Conservation (phyloP, 1,139 yeast genomes). For the Nakaseomyces glabratus region DNA sequence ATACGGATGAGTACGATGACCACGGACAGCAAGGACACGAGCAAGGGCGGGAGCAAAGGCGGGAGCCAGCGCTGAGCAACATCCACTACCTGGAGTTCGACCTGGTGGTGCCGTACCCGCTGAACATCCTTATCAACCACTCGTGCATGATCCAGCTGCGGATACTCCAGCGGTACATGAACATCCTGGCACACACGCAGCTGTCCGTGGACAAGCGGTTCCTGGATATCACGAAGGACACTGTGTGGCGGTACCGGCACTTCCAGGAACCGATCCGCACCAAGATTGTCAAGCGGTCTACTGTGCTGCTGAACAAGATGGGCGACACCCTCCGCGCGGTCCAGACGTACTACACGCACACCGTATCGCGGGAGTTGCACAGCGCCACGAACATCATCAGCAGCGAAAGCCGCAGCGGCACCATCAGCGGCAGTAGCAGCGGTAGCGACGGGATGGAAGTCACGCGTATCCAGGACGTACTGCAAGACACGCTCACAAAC, state of each 20-base stretch:
- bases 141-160: conserved; percentile 74
- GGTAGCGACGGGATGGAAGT: conserved; percentile 8
- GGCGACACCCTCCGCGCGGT: conserved; percentile 9
- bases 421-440: background rate
- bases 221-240: conserved; percentile 60
- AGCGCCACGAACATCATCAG: too few species aligned
- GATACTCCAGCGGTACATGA: conserved; percentile 62
- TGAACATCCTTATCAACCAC: conserved; percentile 63
- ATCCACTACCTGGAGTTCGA: conserved; percentile 58
- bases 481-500: conserved; percentile 25
- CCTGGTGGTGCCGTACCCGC: conserved; percentile 72
- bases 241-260: conserved; percentile 53
- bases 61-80: conserved; percentile 21
- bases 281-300: conserved; percentile 16
- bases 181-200: conserved; percentile 54
- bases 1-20: conserved; percentile 22
- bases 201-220: conserved; percentile 57
- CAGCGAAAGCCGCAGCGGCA: too few species aligned
- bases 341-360: background rate
- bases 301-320: conserved; percentile 26
- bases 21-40: conserved; percentile 10
- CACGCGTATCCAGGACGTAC: conserved; percentile 15
- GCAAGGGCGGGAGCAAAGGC: too few species aligned
- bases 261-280: conserved; percentile 18
- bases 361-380: background rate